These are phyloP conservation scores for Fusarium longipes DNA, from an alignment of 2,329 filamentous ascomycete genomes.

Conservation along the genomic window DNA sequence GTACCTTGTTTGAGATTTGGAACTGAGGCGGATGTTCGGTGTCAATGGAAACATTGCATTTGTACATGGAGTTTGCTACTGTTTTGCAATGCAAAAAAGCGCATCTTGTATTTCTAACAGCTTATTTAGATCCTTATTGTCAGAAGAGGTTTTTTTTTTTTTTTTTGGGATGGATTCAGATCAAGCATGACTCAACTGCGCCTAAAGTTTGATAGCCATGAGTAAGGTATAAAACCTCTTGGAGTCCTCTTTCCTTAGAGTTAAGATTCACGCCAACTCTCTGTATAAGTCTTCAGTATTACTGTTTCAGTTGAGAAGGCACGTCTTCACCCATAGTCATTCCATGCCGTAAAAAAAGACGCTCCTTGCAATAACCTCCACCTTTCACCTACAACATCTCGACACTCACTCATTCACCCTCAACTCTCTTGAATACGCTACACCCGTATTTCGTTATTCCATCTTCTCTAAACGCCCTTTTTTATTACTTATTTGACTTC, in stretches of 20 bases:
- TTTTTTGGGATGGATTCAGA: neutral
- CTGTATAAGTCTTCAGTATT: neutral
- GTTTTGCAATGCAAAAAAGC: neutral
- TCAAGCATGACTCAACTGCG: neutral
- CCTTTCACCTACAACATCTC: neutral
- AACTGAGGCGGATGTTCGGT: neutral
- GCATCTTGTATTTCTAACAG: neutral
- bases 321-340: too few species aligned
- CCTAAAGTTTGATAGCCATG: neutral
- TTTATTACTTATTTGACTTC: neutral
- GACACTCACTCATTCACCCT: neutral
- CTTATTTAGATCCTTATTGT: neutral
- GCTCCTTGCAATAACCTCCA: neutral
- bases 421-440: neutral
- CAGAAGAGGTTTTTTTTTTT: neutral
- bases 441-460: neutral
- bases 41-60: neutral
- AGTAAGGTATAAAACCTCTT: neutral
- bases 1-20: neutral
- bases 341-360: neutral
- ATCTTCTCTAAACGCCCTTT: neutral
- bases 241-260: neutral
- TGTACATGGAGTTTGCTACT: neutral
- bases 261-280: neutral
- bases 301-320: neutral